Conservation (phyloP, 352 stramenopile genomes). For the Globisporangium uncinulatum region DNA sequence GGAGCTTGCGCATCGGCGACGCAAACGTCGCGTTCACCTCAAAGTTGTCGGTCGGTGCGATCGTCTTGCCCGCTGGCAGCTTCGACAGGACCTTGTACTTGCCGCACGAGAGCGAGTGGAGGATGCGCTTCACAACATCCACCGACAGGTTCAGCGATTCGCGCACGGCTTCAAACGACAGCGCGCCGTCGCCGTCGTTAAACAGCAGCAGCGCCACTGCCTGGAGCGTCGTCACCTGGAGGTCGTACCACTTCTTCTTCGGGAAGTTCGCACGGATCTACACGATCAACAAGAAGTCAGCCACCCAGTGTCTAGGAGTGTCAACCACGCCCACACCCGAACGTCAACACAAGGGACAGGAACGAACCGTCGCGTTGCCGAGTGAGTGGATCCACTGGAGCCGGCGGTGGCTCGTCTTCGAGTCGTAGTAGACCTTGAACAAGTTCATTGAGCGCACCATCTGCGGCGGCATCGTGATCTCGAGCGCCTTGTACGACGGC, state of each 20-base stretch:
- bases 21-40: conserved; percentile 92
- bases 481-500: conserved; percentile 96
- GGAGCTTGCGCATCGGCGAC: conserved; percentile 96
- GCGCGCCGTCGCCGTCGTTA: conserved; percentile 82
- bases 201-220: conserved; percentile 95
- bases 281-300: neutral
- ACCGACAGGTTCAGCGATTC: conserved; percentile 94
- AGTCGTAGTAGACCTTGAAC: conserved; percentile 95
- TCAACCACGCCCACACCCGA: neutral
- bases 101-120: conserved; percentile 98
- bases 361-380: conserved; percentile 93
- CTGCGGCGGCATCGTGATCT: conserved; percentile 92
- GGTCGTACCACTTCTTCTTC: conserved; percentile 94
- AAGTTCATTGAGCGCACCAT: conserved; percentile 95
- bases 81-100: conserved; percentile 99
- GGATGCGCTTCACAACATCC: conserved; percentile 95
- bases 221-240: conserved; percentile 97
- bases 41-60: conserved; percentile 94
- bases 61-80: conserved; percentile 91
- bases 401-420: conserved; percentile 92
- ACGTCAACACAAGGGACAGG: neutral
- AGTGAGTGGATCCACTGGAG: conserved; percentile 96
- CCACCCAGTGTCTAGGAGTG: neutral
- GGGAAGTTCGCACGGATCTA: conserved; percentile 74
- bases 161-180: conserved; percentile 89